A percentile compares a stretch with the other conserved stretches of the same genome.
phyloP scores from a whole-genome alignment of 805 yeast species.

The Ogataea thermomethanolica region DNA sequence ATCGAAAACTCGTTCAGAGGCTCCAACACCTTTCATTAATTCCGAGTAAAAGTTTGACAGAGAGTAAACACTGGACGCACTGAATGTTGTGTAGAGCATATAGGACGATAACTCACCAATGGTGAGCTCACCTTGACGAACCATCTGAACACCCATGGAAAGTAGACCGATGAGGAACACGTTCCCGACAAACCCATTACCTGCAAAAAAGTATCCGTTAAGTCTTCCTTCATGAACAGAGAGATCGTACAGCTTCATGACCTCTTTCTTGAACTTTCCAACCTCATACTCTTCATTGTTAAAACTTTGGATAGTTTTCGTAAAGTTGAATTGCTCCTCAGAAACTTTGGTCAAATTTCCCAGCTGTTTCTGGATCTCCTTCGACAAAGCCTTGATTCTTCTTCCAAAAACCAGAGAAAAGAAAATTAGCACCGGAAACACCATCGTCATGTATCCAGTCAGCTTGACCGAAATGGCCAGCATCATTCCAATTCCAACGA shows the following conservation, averaged over 20 bases:
- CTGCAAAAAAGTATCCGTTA: slow-evolving; percentile 71
- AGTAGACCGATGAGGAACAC: slow-evolving; percentile 71
- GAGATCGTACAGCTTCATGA: slow-evolving; percentile 58
- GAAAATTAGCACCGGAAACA: slow-evolving; percentile 79
- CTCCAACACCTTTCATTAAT: slow-evolving; percentile 96
- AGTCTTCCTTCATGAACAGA: slow-evolving; percentile 79
- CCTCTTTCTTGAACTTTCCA: slow-evolving; percentile 67
- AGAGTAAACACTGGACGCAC: slow-evolving; percentile 91
- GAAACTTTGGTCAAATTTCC: slow-evolving; percentile 86
- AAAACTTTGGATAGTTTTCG: slow-evolving; percentile 85
- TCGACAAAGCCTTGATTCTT: slow-evolving; percentile 67
- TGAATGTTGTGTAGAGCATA: slow-evolving; percentile 92
- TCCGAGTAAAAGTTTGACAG: slow-evolving; percentile 89
- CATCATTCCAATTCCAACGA: slow-evolving; percentile 92
- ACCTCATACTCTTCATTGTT: slow-evolving; percentile 82
- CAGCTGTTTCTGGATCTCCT: slow-evolving; percentile 74
- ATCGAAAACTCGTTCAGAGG: slow-evolving; percentile 88
- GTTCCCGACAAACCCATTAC: slow-evolving; percentile 84
- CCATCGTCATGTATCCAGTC: slow-evolving; percentile 72
- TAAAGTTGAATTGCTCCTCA: slow-evolving; percentile 84
- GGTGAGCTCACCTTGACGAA: slow-evolving; percentile 67
- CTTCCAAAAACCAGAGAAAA: slow-evolving; percentile 83
- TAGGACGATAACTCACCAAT: slow-evolving; percentile 89
- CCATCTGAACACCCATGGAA: slow-evolving; percentile 79
- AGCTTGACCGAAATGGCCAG: slow-evolving; percentile 76